These are phyloP conservation scores for Holtermannia corniformis DNA, from an alignment of 768 basidiomycete genomes.

Conservation along the genomic window DNA sequence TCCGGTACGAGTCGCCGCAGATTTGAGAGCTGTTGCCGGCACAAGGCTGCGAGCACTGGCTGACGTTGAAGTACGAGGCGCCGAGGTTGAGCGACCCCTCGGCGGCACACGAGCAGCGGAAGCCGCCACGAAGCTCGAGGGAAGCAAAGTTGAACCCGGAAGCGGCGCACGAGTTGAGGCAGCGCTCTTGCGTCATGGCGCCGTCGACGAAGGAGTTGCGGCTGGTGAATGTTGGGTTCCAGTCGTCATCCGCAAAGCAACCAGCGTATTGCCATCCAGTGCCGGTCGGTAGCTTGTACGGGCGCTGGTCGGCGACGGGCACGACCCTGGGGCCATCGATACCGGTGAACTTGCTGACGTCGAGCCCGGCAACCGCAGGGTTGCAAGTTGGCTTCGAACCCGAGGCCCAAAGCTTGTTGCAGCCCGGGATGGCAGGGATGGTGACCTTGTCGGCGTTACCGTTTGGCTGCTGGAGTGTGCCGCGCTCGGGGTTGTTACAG, in stretches of 20 bases:
- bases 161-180: conserved; percentile 10
- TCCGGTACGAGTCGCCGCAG: conserved; percentile 15
- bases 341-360: conserved; percentile 18
- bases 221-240: conserved; percentile 6
- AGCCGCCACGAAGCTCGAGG: conserved; percentile 8
- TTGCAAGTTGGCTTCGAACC: conserved; percentile 27
- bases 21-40: conserved; percentile 7
- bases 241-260: conserved; percentile 12
- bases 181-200: conserved; percentile 13
- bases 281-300: conserved; percentile 13
- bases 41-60: conserved; percentile 9
- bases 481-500: conserved; percentile 21
- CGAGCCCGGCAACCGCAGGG: conserved; percentile 13
- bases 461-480: conserved; percentile 11
- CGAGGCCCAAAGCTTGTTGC: conserved; percentile 29
- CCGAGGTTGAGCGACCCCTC: neutral
- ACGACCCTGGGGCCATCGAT: conserved; percentile 21
- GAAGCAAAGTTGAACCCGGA: conserved; percentile 16
- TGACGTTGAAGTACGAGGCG: conserved; percentile 1
- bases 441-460: conserved; percentile 21
- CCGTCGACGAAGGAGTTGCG: conserved; percentile 14
- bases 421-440: conserved; percentile 25
- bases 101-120: conserved; percentile 8
- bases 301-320: conserved; percentile 6
- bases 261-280: conserved; percentile 24